Evolutionary conservation across 106 monocot genomes (phyloP).

Genomic region (Iris macrosiphon): DNA sequence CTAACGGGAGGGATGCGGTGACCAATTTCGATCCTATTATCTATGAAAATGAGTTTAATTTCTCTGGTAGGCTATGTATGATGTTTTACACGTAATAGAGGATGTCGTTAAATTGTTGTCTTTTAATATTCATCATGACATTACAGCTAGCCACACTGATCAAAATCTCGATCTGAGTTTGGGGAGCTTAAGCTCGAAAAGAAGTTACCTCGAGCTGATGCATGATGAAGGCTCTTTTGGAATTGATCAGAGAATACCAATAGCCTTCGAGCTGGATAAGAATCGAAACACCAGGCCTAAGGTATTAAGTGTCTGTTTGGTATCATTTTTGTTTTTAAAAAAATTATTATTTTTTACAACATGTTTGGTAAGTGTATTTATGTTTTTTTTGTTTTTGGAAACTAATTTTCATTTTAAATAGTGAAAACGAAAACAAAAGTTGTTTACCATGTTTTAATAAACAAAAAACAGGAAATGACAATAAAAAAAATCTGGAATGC

Average conservation of each 20-base stretch:
- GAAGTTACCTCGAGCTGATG: conserved; percentile 4
- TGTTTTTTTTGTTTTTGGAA: too few species aligned
- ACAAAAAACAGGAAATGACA: too few species aligned
- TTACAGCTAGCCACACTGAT: conserved; percentile 17
- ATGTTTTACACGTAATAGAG: conserved; percentile 1
- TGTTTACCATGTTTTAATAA: too few species aligned
- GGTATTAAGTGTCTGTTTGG: too few species aligned
- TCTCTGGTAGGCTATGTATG: conserved; percentile 10
- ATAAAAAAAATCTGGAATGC: too few species aligned
- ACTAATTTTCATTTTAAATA: too few species aligned
- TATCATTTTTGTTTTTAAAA: too few species aligned
- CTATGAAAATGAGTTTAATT: conserved; percentile 39
- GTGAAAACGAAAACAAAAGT: too few species aligned
- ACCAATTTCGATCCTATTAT: conserved; percentile 66
- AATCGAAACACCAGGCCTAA: conserved; percentile 14
- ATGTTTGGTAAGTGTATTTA: too few species aligned
- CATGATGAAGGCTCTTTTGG: conserved; percentile 22
- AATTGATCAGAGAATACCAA: conserved; percentile 21
- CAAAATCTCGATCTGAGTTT: conserved; percentile 66
- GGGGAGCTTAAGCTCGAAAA: conserved; percentile 42
- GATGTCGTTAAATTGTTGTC: not conserved
- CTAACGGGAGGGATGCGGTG: conserved; percentile 63
- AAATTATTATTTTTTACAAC: too few species aligned
- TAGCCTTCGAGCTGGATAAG: conserved; percentile 17
- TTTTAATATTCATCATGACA: not conserved